These are phyloP conservation scores for Castanospermum australe DNA, from an alignment of 306 rosid genomes.

Conservation along the genomic window DNA sequence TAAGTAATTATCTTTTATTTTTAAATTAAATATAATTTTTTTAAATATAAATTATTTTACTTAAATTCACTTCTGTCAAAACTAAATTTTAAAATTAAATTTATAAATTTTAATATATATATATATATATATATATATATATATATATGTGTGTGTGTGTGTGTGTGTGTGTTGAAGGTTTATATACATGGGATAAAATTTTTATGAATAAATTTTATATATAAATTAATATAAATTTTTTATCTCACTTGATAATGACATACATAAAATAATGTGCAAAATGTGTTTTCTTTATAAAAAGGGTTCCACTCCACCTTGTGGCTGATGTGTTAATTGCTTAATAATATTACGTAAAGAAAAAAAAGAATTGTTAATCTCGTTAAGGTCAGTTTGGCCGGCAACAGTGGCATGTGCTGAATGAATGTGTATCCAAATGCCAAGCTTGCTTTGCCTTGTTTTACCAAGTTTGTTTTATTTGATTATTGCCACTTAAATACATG, in stretches of 20 bases:
- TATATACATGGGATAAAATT: no score
- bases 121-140: no score
- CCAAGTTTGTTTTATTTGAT: neutral
- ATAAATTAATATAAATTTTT: neutral
- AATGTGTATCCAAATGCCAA: neutral
- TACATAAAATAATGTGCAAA: neutral
- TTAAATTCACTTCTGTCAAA: no score
- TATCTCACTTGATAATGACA: neutral
- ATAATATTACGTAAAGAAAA: neutral
- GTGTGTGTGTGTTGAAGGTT: no score
- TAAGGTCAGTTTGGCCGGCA: constrained; percentile 33
- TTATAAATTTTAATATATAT: no score
- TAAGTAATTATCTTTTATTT: no score
- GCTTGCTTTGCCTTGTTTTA: neutral
- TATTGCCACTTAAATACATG: neutral
- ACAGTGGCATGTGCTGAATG: constrained; percentile 43
- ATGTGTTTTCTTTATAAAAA: neutral
- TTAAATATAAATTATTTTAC: no score
- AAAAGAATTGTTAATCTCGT: neutral
- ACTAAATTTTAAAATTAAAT: no score
- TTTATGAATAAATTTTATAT: no score
- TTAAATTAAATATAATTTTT: no score
- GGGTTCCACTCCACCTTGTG: neutral
- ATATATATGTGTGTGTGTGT: no score
- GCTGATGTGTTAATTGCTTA: constrained; percentile 11